A percentile compares a stretch with the other conserved stretches of the same genome.
These are phyloP conservation scores for Penicillium tannophilum DNA, from an alignment of 495 filamentous ascomycete genomes.

Conservation along the genomic window DNA sequence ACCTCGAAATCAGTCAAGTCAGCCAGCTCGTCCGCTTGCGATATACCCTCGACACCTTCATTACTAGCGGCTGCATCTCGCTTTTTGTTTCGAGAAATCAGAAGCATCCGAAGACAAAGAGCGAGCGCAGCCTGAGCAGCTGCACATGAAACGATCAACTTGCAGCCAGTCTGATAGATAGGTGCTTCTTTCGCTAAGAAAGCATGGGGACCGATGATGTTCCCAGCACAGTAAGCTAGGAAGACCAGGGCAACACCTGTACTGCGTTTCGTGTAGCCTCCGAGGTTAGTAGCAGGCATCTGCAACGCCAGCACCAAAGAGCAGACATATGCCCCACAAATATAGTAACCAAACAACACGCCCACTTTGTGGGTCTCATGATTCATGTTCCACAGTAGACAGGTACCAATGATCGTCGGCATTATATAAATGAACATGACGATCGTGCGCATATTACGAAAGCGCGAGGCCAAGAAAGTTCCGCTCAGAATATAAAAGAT, in stretches of 20 bases:
- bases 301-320: conserved; percentile 42
- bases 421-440: conserved; percentile 41
- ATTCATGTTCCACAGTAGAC: conserved; percentile 39
- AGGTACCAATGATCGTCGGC: conserved; percentile 37
- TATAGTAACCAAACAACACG: conserved; percentile 43
- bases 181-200: conserved; percentile 38
- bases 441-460: conserved; percentile 35
- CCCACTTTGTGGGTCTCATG: conserved; percentile 35
- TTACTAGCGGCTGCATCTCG: conserved; percentile 17
- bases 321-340: conserved; percentile 41
- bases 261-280: conserved; percentile 46
- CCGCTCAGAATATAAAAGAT: conserved; percentile 38
- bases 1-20: conserved; percentile 32
- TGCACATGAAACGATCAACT: conserved; percentile 33
- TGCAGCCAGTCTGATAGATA: conserved; percentile 38
- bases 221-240: conserved; percentile 40
- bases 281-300: conserved; percentile 44
- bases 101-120: conserved; percentile 18
- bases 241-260: conserved; percentile 44
- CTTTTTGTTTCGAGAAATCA: conserved; percentile 20
- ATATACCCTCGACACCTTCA: background rate
- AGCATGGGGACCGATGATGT: conserved; percentile 40
- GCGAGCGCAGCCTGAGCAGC: conserved; percentile 21
- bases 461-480: conserved; percentile 34
- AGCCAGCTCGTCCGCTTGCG: conserved; percentile 13